Conservation (phyloP, 1,284 basidiomycete species). For the Boletus smithii region DNA sequence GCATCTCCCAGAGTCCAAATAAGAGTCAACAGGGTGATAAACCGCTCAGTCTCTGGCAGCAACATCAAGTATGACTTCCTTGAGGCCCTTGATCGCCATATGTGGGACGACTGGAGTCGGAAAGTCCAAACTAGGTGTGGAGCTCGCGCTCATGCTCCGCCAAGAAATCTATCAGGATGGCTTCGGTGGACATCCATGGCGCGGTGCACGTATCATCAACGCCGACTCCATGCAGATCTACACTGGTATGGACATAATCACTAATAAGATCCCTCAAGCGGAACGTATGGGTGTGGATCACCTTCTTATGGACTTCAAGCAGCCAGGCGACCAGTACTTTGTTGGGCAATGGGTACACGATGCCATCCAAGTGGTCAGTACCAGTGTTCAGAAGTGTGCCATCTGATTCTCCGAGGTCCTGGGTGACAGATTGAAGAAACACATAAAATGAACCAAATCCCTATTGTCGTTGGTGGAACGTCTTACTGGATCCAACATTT, state of each 20-base stretch:
- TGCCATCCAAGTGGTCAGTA: slow-evolving; percentile 62
- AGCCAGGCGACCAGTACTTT: slow-evolving; percentile 83
- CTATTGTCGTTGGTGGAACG: slow-evolving; percentile 93
- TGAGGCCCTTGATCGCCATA: slow-evolving; percentile 71
- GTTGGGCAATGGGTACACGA: slow-evolving; percentile 85
- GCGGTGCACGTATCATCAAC: slow-evolving; percentile 79
- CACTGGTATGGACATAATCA: slow-evolving; percentile 89
- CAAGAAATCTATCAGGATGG: slow-evolving; percentile 19
- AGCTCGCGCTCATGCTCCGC: slow-evolving; percentile 69
- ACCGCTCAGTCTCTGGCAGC: background rate
- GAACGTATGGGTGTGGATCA: slow-evolving; percentile 86
- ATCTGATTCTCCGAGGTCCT: background rate
- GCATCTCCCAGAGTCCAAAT: too few relatives aligned
- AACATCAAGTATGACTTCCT: slow-evolving; percentile 23
- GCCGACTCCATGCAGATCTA: slow-evolving; percentile 99
- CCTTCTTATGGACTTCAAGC: slow-evolving; percentile 84
- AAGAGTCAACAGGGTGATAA: too few relatives aligned
- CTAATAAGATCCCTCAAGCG: slow-evolving; percentile 83
- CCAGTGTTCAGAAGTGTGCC: background rate
- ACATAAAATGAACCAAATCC: slow-evolving; percentile 59
- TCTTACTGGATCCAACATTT: slow-evolving; percentile 98
- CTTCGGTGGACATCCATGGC: slow-evolving; percentile 43
- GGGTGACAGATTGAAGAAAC: slow-evolving; percentile 64
- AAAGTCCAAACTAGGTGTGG: slow-evolving; percentile 90
- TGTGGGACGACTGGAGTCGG: slow-evolving; percentile 97